Percentiles rank a stretch among this genome's conserved stretches.
phyloP scores from a whole-genome alignment of 345 rosid species.

The Trapa incisa region DNA sequence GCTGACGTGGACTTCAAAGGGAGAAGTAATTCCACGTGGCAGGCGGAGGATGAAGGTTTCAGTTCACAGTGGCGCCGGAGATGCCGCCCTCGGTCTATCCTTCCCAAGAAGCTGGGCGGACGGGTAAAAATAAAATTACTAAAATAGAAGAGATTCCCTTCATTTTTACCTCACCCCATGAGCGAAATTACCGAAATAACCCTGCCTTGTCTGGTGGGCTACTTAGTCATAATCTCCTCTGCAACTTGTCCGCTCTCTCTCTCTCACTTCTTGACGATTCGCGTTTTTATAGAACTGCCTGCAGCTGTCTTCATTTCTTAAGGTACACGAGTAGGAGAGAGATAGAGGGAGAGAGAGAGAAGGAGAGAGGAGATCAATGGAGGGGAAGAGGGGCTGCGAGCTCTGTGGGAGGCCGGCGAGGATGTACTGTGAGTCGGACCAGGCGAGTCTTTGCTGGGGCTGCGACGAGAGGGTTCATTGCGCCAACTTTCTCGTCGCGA shows the following conservation, averaged over 20 bases:
- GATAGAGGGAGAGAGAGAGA: too few relatives aligned
- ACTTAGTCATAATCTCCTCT: background rate
- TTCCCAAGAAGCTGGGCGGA: background rate
- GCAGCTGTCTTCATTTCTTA: background rate
- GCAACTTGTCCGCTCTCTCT: background rate
- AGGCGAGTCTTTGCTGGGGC: slow-evolving; percentile 68
- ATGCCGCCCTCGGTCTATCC: too few relatives aligned
- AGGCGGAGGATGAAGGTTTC: too few relatives aligned
- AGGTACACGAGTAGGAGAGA: background rate
- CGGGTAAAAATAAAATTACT: background rate
- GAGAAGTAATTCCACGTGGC: background rate
- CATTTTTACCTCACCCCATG: background rate
- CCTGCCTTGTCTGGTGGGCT: slow-evolving; percentile 3
- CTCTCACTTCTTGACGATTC: too few relatives aligned
- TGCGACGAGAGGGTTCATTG: slow-evolving; percentile 75
- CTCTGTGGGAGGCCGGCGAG: slow-evolving; percentile 45
- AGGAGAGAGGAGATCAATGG: background rate
- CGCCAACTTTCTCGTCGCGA: slow-evolving; percentile 84
- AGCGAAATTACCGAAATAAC: background rate
- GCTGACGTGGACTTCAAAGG: background rate
- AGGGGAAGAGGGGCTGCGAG: slow-evolving; percentile 51
- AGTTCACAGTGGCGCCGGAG: background rate
- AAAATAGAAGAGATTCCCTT: background rate
- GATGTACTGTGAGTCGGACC: slow-evolving; percentile 74
- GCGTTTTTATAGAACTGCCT: background rate